Base-by-base conservation (phyloP, 2,329 filamentous ascomycete species). In the Fusarium sublunatum region DNA sequence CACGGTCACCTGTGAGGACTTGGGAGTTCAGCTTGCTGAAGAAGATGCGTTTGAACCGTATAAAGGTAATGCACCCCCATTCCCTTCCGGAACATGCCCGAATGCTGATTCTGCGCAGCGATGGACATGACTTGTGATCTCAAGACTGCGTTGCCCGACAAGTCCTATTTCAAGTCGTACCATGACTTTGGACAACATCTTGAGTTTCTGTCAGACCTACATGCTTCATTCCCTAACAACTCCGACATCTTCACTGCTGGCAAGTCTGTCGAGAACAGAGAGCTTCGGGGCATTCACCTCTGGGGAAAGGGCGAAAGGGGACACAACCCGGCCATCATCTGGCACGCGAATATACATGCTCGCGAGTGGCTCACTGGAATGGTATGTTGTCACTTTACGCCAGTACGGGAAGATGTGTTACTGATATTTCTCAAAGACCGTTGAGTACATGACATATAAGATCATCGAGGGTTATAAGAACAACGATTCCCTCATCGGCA, bases 241-340 rank as follows among this genome's bases (percentile, higher is more conserved):
- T 77, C 83, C 0, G 78, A 82, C 54, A 72, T 84, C n/a, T 77
- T 86, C 32, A 77, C 74, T 7, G 75, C 79, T 3, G 85, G 85
- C 4, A 77, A 71, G 25, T 83, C 82, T 0, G 72, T 76, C 31
- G 72, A 83, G 47, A 81, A 81, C 3, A 77, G 81, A 35, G 61
- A 74, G 52, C 92, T 94, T 50, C 83, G 48, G 9, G 91, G 88
- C 0, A 75, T 87, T 38, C 84, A 86, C 59, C 76, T 87, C 49
- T 87, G 78, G 73, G 85, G 84, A 3, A 75, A 69, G 46, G 69
- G 69, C 2, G 78, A 78, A 2, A 77, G 76, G 46, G 79, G 80
- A 28, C 72, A 66, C 26, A 83, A 83, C 60, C 83, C 83, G 1
- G 85, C 82, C 15, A 73, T 86, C 39, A 77, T 87, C 39, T 81